A percentile compares a stretch with the other conserved stretches of the same genome.
Evolutionary conservation across 176 grass and related monocot genomes (phyloP).

Genomic region (Thalia dealbata): DNA sequence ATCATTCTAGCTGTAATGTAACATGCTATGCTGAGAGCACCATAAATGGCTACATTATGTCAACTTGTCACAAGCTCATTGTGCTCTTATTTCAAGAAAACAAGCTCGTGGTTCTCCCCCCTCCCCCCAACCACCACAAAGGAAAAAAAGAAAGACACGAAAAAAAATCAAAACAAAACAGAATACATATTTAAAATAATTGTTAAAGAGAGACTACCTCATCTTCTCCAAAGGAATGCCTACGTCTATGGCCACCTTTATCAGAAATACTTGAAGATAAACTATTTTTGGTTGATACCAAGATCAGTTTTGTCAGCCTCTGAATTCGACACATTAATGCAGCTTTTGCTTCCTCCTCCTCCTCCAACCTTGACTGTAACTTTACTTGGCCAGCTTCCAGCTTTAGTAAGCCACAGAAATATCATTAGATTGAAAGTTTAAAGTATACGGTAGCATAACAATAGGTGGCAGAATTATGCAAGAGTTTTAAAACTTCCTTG

Average conservation of each 20-base stretch:
- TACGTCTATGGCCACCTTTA: constrained; percentile 43
- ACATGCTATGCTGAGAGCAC: background rate
- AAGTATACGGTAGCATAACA: background rate
- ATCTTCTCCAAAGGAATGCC: constrained; percentile 96
- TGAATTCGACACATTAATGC: constrained; percentile 96
- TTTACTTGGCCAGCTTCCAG: constrained; percentile 98
- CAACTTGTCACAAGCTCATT: too few relatives aligned
- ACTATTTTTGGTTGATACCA: constrained; percentile 94
- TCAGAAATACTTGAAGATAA: constrained; percentile 65
- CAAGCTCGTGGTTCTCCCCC: too few relatives aligned
- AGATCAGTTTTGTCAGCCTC: constrained; percentile 84
- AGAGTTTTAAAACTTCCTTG: background rate
- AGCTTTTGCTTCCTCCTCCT: constrained; percentile 99
- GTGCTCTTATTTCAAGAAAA: too few relatives aligned
- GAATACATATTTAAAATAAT: too few relatives aligned
- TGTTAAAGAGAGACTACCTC: constrained; percentile 42
- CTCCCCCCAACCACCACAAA: too few relatives aligned
- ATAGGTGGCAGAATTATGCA: background rate
- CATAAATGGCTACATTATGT: too few relatives aligned
- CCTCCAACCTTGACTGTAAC: constrained; percentile 88
- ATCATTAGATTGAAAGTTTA: background rate
- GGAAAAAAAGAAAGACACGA: constrained; percentile 18
- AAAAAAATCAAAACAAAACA: constrained; percentile 23
- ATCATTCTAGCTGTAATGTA: background rate
- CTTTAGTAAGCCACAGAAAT: constrained; percentile 19